Evolutionary conservation across 2,329 filamentous ascomycete species (phyloP).

Genomic region (Penicillium sp.): DNA sequence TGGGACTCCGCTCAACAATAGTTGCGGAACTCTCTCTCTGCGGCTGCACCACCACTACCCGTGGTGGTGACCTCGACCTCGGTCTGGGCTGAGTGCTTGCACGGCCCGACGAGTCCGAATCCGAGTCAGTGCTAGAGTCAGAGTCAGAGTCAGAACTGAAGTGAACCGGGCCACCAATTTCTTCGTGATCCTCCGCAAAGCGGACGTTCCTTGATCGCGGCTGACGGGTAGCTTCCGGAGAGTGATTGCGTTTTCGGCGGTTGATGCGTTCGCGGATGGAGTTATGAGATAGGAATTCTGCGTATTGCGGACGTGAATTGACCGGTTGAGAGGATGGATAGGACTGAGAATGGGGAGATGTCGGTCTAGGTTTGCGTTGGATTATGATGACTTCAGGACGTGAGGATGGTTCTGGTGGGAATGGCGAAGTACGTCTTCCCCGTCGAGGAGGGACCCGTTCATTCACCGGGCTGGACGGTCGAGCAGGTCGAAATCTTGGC

Average conservation of each 20-base stretch:
- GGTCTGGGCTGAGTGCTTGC: neutral
- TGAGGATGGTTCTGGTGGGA: neutral
- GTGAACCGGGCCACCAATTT: neutral
- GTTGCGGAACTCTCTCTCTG: neutral
- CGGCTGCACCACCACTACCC: neutral
- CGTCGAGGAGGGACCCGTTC: neutral
- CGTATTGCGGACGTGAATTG: neutral
- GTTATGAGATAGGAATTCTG: neutral
- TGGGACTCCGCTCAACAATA: neutral
- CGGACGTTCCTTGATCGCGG: neutral
- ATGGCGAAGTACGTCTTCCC: neutral
- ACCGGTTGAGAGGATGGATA: neutral
- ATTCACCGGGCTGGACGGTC: slow-evolving; percentile 3
- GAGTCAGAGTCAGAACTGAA: neutral
- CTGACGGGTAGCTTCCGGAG: neutral
- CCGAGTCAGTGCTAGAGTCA: neutral
- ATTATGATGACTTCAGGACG: neutral
- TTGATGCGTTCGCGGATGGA: neutral
- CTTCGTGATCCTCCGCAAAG: neutral
- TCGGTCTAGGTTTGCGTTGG: neutral
- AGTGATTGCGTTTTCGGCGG: neutral
- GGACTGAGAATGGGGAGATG: neutral
- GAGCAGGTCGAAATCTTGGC: neutral
- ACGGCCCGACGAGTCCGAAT: neutral
- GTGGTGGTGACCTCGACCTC: neutral